Evolutionary conservation across 768 basidiomycete genomes (phyloP), one percentile per base, ranked within the genome.

Genomic region (Rhodosporidiobolus sp.): DNA sequence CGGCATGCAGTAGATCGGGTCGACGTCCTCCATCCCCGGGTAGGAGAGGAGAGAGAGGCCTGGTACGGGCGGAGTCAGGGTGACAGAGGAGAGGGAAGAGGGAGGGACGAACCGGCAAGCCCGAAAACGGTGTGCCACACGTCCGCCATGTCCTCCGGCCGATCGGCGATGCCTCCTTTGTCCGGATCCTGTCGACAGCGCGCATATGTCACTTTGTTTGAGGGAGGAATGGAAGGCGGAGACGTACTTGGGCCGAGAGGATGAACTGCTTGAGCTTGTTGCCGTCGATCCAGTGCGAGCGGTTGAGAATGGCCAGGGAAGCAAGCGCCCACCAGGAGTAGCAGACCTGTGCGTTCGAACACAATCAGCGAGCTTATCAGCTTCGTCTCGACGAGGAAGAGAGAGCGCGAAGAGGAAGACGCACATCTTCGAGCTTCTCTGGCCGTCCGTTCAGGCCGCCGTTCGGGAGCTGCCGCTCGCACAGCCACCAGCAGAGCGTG

Each of bases 91-190:
- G 43, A 30, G 20, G 52, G 20, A 43, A 26, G 28, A 53, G 56
- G 22, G 49, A 43, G 38, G 38, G 45, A 38, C 80, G 49, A 45
- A 86, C 92, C 94, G 71, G 93, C 92, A 4, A 97, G 83, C 2
- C 96, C 96, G 75, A 99, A 99, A 19, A 85, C 81, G 0, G 95
- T 98, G 78, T 99, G 95, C 81, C 96, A 99, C n/a, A 99, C 94
- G 78, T 99, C 96, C 3, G 88, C 88, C 86, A 94, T 89, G 80
- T 99, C 88, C 0, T 91, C 94, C 1, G 92, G 91, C 55, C 96
- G 83, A 80, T 99, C 96, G 0, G 94, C 89, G 35, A 98, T 96
- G 0, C 96, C 96, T 6, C 96, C 96, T 10, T 84, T 86, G 75
- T 98, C 94, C 0, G 85, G 83, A 78, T 98, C 96, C 89, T 98